These are phyloP conservation scores for Ceriops tagal DNA, from an alignment of 345 rosid species.

Conservation along the genomic window DNA sequence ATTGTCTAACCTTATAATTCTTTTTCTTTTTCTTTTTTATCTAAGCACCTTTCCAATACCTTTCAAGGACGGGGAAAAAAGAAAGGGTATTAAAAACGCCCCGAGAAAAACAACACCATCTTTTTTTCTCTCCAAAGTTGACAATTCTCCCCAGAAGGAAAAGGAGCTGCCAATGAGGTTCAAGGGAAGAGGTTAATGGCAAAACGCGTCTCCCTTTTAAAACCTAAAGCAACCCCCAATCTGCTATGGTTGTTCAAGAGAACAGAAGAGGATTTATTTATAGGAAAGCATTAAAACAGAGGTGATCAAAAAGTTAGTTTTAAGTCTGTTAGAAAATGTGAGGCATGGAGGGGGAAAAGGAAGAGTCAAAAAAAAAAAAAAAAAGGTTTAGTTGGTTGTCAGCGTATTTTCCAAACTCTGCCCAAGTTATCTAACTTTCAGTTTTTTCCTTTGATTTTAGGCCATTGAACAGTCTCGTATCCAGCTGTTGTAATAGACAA, in stretches of 20 bases:
- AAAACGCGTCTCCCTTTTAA: not conserved
- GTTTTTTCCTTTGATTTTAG: too few relatives aligned
- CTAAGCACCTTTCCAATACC: too few relatives aligned
- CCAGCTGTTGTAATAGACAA: too few relatives aligned
- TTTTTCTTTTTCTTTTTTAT: not conserved
- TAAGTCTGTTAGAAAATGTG: conserved; percentile 16
- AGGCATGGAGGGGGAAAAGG: conserved; percentile 8
- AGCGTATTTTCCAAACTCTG: not conserved
- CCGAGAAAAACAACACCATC: not conserved
- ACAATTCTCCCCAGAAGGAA: not conserved
- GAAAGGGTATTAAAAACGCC: too few relatives aligned
- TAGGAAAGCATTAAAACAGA: not conserved
- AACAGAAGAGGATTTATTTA: not conserved
- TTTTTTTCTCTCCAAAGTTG: not conserved
- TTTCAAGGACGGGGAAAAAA: too few relatives aligned
- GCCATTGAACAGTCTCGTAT: too few relatives aligned
- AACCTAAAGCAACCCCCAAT: not conserved
- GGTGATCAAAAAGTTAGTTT: not conserved
- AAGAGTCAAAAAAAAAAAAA: not conserved
- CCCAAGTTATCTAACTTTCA: too few relatives aligned
- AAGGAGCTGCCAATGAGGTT: not conserved
- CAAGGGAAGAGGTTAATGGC: conserved; percentile 5
- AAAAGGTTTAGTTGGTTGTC: conserved; percentile 1
- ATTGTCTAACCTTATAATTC: not conserved
- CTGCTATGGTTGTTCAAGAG: not conserved